Evolutionary conservation across 768 basidiomycete genomes (phyloP), one percentile per base, ranked within the genome.

Genomic region (Boletus fagicola): DNA sequence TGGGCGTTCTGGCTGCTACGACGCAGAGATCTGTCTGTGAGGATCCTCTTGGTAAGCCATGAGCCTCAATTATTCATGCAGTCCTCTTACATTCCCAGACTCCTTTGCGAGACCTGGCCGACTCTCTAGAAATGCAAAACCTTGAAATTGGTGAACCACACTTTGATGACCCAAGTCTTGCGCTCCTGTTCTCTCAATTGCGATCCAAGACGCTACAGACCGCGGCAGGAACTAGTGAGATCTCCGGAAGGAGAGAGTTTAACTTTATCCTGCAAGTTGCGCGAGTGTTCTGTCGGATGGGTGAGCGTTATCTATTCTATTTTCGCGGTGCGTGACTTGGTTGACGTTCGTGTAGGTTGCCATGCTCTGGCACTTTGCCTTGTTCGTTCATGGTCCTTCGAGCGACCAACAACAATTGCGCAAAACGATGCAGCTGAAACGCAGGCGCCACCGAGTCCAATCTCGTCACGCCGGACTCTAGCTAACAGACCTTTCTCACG

Each of bases 1-100:
- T 99, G 95, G 97, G 92, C 91, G 2, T 96, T 96, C 72, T 98
- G 97, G 95, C 74, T 92, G 53, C 77, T 98, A n/a, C 86, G 87
- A 59, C 78, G 93, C 44, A 78, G 91, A 51, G 95, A 98, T 75
- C 68, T 97, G 16, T 87, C 94, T 4, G 92, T 97, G n/a, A 83
- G 92, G 48, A 85, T 96, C 31, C 78, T 99, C 20, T 75, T 98
- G 66, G 96, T 95, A 70, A 67, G 88, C 75, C 22, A 26, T 20
- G 31, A 24, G 1, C 18, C 39, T 26, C 6, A 3, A 39, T 5
- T 33, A n/a, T 49, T 38, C 11, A 26, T 24, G 10, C 20, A n/a
- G 20, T 36, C 30, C 7, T 45, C 50, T 57, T 28, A 51, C 3
- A 16, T 30, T 46, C 31, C 18, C 7, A 92, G 89, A 91, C 86